phyloP scores from a whole-genome alignment of 2,329 filamentous ascomycete genomes.

The Ophiostoma triangulosporum region DNA sequence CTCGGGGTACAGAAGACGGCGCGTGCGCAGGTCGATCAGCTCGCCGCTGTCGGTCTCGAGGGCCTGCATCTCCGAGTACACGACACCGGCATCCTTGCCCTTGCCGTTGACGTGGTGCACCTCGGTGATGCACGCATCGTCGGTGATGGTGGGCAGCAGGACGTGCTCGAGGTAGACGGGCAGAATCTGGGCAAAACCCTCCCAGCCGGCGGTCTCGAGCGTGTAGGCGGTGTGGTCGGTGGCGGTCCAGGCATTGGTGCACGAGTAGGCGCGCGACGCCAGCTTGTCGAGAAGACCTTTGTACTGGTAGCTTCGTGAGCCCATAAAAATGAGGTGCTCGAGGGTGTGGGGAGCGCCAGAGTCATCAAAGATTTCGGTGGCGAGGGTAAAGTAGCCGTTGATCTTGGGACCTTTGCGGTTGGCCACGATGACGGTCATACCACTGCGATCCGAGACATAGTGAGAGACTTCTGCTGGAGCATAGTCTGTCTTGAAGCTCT shows the following conservation, averaged over 20 bases:
- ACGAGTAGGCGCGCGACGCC: conserved; percentile 82
- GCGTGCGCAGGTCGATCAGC: conserved; percentile 74
- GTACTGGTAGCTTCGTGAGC: conserved; percentile 84
- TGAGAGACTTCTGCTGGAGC: conserved; percentile 79
- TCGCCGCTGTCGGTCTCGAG: conserved; percentile 74
- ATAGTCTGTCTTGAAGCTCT: conserved; percentile 81
- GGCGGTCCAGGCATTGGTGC: conserved; percentile 94
- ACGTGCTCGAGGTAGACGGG: conserved; percentile 94
- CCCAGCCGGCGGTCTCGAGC: conserved; percentile 89
- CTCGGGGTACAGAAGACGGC: conserved; percentile 72
- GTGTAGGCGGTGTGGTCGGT: conserved; percentile 96
- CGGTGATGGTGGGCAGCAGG: conserved; percentile 78
- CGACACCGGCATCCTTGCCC: conserved; percentile 89
- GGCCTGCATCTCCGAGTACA: conserved; percentile 98
- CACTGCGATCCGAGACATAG: conserved; percentile 89
- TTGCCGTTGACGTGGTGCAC: conserved; percentile 91
- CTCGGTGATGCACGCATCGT: conserved; percentile 86
- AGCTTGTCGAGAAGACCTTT: conserved; percentile 93
- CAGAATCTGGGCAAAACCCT: conserved; percentile 86
- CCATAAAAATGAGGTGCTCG: conserved; percentile 78
- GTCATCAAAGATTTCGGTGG: conserved; percentile 95
- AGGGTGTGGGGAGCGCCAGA: conserved; percentile 82
- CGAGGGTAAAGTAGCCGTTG: conserved; percentile 85
- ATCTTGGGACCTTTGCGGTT: conserved; percentile 91
- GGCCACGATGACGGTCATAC: conserved; percentile 86